Conservation (phyloP, 2,329 filamentous ascomycete species). For the Hypoxylon sp. region DNA sequence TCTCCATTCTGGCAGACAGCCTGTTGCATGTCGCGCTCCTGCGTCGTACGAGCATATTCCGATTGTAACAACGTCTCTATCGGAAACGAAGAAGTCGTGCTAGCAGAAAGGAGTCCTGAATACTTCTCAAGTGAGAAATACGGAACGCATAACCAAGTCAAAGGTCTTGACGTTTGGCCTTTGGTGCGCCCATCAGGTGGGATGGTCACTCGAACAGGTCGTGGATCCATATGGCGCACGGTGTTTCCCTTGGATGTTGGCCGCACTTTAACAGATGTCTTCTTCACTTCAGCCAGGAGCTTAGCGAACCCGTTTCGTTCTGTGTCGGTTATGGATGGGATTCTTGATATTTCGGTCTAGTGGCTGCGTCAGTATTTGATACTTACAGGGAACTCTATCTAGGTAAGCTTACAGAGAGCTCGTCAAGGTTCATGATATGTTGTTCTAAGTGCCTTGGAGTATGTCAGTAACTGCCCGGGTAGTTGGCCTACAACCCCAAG, state of each 20-base stretch:
- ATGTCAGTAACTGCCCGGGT: constrained; percentile 20
- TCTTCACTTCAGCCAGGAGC: constrained; percentile 59
- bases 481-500: constrained; percentile 11
- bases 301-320: constrained; percentile 57
- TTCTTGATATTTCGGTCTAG: constrained; percentile 56
- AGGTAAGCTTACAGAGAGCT: constrained; percentile 56
- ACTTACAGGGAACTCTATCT: neutral
- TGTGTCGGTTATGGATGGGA: constrained; percentile 54
- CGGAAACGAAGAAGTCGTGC: constrained; percentile 39
- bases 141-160: constrained; percentile 63
- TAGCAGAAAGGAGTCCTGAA: constrained; percentile 45
- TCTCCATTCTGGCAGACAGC: constrained; percentile 42
- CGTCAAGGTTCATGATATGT: constrained; percentile 60
- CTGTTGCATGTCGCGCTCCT: constrained; percentile 46
- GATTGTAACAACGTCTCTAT: constrained; percentile 47
- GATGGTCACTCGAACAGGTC: constrained; percentile 57
- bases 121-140: constrained; percentile 62
- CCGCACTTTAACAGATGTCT: constrained; percentile 56
- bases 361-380: constrained; percentile 25
- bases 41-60: constrained; percentile 41
- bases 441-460: constrained; percentile 55
- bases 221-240: constrained; percentile 61
- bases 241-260: constrained; percentile 58
- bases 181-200: constrained; percentile 44
- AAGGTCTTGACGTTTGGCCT: constrained; percentile 41